phyloP scores from a whole-genome alignment of 1,284 basidiomycete genomes.

The Ceratobasidium sp. region DNA sequence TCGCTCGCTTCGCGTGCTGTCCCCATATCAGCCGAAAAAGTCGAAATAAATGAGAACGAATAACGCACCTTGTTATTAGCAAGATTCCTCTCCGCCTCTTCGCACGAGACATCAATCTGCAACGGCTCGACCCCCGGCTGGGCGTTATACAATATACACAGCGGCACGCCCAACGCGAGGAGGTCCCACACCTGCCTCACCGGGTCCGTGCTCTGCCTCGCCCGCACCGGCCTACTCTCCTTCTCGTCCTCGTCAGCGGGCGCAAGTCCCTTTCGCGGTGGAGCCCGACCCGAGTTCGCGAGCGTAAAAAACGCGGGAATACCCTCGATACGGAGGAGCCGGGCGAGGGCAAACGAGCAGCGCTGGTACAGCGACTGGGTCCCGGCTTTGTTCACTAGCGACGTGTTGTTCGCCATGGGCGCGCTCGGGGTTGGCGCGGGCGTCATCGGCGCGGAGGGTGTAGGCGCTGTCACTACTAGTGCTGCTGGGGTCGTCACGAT shows the following conservation, averaged over 20 bases:
- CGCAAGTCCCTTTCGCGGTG: conserved; percentile 61
- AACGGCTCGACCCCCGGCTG: conserved; percentile 74
- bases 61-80: conserved; percentile 53
- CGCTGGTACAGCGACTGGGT: conserved; percentile 89
- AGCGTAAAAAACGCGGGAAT: conserved; percentile 76
- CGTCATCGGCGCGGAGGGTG: neutral
- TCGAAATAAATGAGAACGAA: conserved; percentile 46
- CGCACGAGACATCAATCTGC: conserved; percentile 69
- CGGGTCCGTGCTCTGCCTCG: conserved; percentile 82
- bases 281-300: conserved; percentile 34
- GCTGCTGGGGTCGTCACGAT: conserved; percentile 71
- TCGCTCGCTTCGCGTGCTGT: conserved; percentile 71
- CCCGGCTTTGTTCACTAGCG: conserved; percentile 85
- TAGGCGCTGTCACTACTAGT: conserved; percentile 57
- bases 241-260: conserved; percentile 6
- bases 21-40: neutral
- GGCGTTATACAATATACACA: conserved; percentile 96
- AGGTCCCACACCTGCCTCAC: conserved; percentile 96
- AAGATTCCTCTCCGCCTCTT: conserved; percentile 78
- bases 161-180: conserved; percentile 92
- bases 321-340: conserved; percentile 79
- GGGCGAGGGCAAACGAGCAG: conserved; percentile 80
- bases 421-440: conserved; percentile 24
- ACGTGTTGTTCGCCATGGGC: conserved; percentile 21
- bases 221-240: conserved; percentile 59